Conservation (phyloP, 331 rosid genomes). For the Arachis monticola region DNA sequence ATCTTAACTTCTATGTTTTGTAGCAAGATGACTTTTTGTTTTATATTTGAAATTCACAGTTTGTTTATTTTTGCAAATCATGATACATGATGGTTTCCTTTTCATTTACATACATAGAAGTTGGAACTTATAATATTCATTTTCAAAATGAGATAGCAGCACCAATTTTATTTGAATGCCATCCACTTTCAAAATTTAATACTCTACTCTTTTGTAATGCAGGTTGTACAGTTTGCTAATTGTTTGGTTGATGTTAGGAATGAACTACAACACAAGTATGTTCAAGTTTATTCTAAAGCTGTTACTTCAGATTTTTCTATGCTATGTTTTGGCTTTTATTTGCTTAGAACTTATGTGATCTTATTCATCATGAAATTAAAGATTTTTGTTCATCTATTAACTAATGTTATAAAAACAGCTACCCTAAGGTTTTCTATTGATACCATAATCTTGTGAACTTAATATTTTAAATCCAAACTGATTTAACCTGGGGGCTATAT, state of each 20-base stretch:
- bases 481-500: neutral
- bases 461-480: neutral
- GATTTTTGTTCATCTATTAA: conserved; percentile 16
- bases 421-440: conserved; percentile 9
- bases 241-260: conserved; percentile 78
- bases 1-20: conserved; percentile 6
- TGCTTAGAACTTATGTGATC: conserved; percentile 1
- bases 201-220: conserved; percentile 41
- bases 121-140: neutral
- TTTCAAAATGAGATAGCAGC: conserved; percentile 22
- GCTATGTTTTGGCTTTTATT: neutral
- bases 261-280: conserved; percentile 89
- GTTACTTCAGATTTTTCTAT: conserved; percentile 5
- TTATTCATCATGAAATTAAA: conserved; percentile 6
- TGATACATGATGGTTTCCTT: conserved; percentile 25
- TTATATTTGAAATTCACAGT: neutral
- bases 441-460: conserved; percentile 7
- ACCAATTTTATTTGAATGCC: conserved; percentile 5
- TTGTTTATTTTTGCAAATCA: neutral
- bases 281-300: conserved; percentile 35
- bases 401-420: neutral
- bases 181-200: conserved; percentile 18
- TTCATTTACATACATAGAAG: conserved; percentile 5
- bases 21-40: conserved; percentile 2
- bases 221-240: conserved; percentile 85